Conservation (phyloP, 2,329 filamentous ascomycete genomes). For the Coniosporium tulheliwenetii region DNA sequence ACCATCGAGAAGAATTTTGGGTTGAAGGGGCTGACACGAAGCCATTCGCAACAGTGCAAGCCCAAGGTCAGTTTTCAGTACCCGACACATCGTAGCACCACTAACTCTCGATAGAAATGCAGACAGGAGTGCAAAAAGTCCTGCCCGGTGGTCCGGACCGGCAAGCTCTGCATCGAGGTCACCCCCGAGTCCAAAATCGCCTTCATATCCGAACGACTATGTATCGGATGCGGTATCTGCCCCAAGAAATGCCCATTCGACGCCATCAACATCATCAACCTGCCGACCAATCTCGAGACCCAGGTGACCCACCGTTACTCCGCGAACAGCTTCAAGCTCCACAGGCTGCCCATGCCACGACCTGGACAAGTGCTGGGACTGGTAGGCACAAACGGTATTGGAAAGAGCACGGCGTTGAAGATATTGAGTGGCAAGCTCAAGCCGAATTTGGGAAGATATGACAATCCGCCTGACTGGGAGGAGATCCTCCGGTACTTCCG, state of each 20-base stretch:
- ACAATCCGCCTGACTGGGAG: constrained; percentile 98
- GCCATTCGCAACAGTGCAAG: constrained; percentile 49
- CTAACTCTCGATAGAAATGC: constrained; percentile 57
- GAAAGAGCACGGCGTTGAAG: constrained; percentile 98
- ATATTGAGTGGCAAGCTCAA: constrained; percentile 97
- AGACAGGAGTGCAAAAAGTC: constrained; percentile 98
- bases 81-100: constrained; percentile 2
- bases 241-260: constrained; percentile 98
- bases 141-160: constrained; percentile 90
- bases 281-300: constrained; percentile 97
- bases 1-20: not conserved
- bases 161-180: constrained; percentile 97
- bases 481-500: constrained; percentile 98
- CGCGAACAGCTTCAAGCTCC: constrained; percentile 98
- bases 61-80: constrained; percentile 47
- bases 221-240: constrained; percentile 98
- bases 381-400: constrained; percentile 98
- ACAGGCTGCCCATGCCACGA: constrained; percentile 87
- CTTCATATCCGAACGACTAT: constrained; percentile 92
- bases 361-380: constrained; percentile 91
- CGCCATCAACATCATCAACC: constrained; percentile 99
- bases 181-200: constrained; percentile 76
- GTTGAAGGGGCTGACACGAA: not conserved
- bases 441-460: constrained; percentile 87
- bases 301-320: constrained; percentile 98